Evolutionary conservation across 2,329 filamentous ascomycete genomes (phyloP), one percentile per base, ranked within the genome.

Genomic region (Boeremia lycopersici): DNA sequence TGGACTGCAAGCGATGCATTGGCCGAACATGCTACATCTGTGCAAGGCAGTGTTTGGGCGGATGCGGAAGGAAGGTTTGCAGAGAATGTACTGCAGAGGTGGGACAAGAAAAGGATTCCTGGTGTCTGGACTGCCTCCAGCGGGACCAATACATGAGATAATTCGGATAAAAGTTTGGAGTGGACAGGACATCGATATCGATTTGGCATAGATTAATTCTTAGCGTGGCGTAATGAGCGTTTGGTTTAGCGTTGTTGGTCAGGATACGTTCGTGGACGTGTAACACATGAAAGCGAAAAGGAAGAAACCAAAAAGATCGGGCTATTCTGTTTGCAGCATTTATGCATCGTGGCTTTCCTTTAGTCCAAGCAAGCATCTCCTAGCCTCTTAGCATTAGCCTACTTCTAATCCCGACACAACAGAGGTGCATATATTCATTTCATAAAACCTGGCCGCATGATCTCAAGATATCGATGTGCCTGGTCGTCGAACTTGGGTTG

Each of bases 1-100:
- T 85, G 41, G 79, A 85, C 63, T 90, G 88, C 69, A 76, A 83
- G 61, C 81, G 83, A 12, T 90, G 88, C 67, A 78, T 80, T 9
- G 77, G 82, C 58, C 79, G 86, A 36, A 84, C 87, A 0, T 90
- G 88, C 69, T 89, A 83, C 65, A 79, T 90, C n/a, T 90, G 88
- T 69, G 82, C 89, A 39, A 77, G 88, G 25, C 77, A 84, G 61
- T 90, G 88, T 62, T 76, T 81, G 11, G 83, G 83, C 2, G 64
- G 56, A 13, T 76, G 75, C 34, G 75, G 78, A 8, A 74, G 79
- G 30, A 81, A 84, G 62, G 77, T 89, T 2, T 90, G 88, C 69
- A 89, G 87, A 66, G 79, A 81, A 15, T 90, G 88, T 73, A 89
- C 87, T 68, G 81, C 89, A 3, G 88, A 90, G 69, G 80, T 79